These are phyloP conservation scores for Euphorbia tirucalli DNA, from an alignment of 345 rosid species.

Conservation along the genomic window DNA sequence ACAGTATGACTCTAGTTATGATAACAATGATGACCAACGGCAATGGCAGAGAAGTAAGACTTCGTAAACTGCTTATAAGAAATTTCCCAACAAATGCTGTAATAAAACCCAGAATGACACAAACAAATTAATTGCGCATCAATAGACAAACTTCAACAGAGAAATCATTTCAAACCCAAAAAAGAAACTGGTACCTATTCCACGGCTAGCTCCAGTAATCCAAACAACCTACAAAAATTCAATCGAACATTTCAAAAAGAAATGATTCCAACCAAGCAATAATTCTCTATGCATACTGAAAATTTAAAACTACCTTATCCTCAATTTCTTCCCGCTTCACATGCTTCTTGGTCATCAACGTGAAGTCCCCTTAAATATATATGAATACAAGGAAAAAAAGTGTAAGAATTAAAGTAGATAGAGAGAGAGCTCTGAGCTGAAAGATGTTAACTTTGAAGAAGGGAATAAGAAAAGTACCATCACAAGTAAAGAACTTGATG, in stretches of 20 bases:
- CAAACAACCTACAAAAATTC: conserved; percentile 58
- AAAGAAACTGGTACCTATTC: conserved; percentile 77
- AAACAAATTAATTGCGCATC: not conserved
- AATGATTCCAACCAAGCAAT: not conserved
- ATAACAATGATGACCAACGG: not conserved
- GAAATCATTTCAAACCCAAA: not conserved
- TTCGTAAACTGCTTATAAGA: not conserved
- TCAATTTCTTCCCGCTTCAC: conserved; percentile 74
- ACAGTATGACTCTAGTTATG: not conserved
- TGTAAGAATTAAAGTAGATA: not conserved
- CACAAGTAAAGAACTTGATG: conserved; percentile 52
- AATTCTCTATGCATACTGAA: not conserved
- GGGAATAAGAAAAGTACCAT: conserved; percentile 40
- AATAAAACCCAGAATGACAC: not conserved
- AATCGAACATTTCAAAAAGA: not conserved
- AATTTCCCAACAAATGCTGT: not conserved
- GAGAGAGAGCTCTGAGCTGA: not conserved
- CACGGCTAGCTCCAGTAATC: conserved; percentile 98
- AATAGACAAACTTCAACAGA: not conserved
- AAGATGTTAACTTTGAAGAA: not conserved
- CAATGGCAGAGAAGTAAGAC: not conserved
- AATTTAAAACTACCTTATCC: conserved; percentile 55
- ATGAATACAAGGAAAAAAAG: not conserved
- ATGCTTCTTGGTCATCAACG: conserved; percentile 61
- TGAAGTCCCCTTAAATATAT: conserved; percentile 61